Base-by-base conservation (phyloP, 192 early-diverging fungal species). In the Coemansia sp. region DNA sequence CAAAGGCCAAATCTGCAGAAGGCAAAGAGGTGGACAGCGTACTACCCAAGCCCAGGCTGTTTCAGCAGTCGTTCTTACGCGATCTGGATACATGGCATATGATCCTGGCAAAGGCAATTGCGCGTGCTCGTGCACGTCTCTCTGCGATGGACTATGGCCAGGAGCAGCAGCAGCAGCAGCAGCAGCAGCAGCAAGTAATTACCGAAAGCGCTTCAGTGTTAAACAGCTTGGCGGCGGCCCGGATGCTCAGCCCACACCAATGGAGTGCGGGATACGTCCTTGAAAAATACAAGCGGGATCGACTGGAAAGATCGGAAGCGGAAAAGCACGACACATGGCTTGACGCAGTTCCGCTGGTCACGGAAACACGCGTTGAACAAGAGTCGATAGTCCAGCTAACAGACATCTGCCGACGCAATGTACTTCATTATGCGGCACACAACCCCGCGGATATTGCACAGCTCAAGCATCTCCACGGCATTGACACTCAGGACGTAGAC, bases 251-350 rank as follows among this genome's bases (percentile, higher is more conserved):
- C 15, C 57, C 57, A 16, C 57, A 59, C 39, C 38, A 65, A 37
- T 83, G 80, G 80, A 74, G 80, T 50, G 60, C 75, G 12, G 72
- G 70, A 57, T 83, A 74, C 15, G 65, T 77, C 26, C 61, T 83
- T 16, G 75, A 77, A 47, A 61, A 56, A 63, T 71, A 72, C 63
- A 74, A 74, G 63, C 38, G 23, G 18, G 75, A 83, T 42, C 70
- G 70, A 61, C 40, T 21, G 23, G 74, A 76, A 39, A 60, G 68
- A 9, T 44, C 59, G 16, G 69, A 74, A 62, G 61, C 16, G 48
- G 61, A 54, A 19, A 53, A 49, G 23, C 37, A 63, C 1, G 79
- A 82, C 41, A 58, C 71, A 15, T 82, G 79, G 79, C 68, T 82
- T n/a, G 74, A 70, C 19, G 52, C 64, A 1, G 79, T 82, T 32